A percentile compares a stretch with the other conserved stretches of the same genome.
Conservation (phyloP, 768 basidiomycete species). For the Collybia sordida region DNA sequence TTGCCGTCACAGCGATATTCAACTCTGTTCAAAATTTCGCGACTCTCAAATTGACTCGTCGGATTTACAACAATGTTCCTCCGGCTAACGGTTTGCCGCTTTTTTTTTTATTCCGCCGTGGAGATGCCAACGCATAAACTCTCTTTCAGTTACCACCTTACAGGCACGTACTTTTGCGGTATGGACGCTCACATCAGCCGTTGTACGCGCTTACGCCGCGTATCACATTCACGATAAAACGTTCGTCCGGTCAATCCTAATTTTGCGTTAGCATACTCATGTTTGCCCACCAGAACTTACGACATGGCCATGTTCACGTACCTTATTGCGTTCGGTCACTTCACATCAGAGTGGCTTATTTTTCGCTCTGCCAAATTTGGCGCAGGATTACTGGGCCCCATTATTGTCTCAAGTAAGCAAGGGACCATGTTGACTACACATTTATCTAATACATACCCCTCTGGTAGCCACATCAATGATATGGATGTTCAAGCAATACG, state of each 20-base stretch:
- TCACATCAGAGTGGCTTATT: conserved; percentile 80
- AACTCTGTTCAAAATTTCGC: conserved; percentile 84
- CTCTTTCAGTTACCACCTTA: conserved; percentile 69
- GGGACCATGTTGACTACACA: background rate
- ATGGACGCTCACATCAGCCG: conserved; percentile 87
- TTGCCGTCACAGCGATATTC: conserved; percentile 76
- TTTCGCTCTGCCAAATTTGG: conserved; percentile 73
- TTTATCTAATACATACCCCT: conserved; percentile 9
- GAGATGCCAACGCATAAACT: background rate
- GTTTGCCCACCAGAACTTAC: conserved; percentile 63
- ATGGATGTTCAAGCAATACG: conserved; percentile 87
- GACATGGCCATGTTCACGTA: conserved; percentile 88
- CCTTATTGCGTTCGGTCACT: conserved; percentile 88
- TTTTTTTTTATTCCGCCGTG: background rate
- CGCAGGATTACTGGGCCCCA: conserved; percentile 62
- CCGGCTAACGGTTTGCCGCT: conserved; percentile 33
- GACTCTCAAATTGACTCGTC: conserved; percentile 74
- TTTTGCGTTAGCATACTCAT: conserved; percentile 9
- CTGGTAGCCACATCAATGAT: conserved; percentile 60
- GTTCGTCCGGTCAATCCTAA: conserved; percentile 42
- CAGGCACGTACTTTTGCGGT: conserved; percentile 88
- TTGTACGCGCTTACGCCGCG: conserved; percentile 84
- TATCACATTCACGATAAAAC: conserved; percentile 83
- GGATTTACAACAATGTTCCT: conserved; percentile 60
- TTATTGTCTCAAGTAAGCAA: conserved; percentile 83